Percentiles rank a stretch among this genome's conserved stretches.
Conservation (phyloP, 345 rosid genomes). For the Firmiana major region DNA sequence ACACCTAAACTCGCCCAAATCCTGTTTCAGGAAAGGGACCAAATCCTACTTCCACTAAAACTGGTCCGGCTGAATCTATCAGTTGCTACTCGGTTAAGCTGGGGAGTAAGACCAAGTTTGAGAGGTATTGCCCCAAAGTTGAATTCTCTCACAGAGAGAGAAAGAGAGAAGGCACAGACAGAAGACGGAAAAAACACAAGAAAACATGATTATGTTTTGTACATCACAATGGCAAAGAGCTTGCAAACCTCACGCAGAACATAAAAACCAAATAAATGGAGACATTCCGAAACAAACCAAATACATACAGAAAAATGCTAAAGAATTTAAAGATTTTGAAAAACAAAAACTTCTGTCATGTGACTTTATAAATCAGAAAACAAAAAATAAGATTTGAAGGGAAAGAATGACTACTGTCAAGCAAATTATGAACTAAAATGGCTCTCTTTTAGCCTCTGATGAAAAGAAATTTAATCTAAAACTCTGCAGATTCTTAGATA, state of each 20-base stretch:
- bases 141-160: background rate
- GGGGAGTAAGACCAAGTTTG: background rate
- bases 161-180: background rate
- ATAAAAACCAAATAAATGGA: too few relatives aligned
- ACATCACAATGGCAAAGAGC: background rate
- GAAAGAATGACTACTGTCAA: background rate
- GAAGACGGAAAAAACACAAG: background rate
- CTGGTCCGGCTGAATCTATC: background rate
- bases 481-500: background rate
- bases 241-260: background rate
- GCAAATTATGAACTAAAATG: background rate
- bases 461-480: background rate
- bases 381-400: background rate
- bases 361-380: background rate
- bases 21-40: background rate
- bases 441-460: background rate
- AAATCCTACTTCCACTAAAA: background rate
- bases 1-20: background rate
- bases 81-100: background rate
- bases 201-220: background rate
- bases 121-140: background rate
- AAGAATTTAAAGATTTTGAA: background rate
- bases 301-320: background rate
- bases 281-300: too few relatives aligned
- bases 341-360: background rate